Evolutionary conservation across 2,329 filamentous ascomycete genomes (phyloP).

Genomic region (Exophiala calicioides): DNA sequence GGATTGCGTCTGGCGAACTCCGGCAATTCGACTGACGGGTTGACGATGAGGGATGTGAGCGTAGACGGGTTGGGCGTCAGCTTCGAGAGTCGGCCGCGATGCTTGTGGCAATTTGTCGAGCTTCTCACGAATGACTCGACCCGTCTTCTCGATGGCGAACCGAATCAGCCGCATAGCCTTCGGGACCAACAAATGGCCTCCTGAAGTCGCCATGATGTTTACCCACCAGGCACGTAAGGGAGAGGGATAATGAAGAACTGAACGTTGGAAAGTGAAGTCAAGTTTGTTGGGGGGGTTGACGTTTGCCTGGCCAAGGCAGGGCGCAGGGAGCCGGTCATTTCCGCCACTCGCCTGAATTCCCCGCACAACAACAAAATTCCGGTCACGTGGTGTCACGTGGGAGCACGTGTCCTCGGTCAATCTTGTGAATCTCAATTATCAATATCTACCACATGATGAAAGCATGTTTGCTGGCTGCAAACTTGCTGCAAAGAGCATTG

Average conservation of each 20-base stretch:
- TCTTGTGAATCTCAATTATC: too few relatives aligned
- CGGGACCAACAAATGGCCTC: conserved; percentile 52
- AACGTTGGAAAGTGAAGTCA: conserved; percentile 4
- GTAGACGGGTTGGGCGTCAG: conserved; percentile 57
- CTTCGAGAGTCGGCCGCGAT: conserved; percentile 24
- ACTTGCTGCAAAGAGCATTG: too few relatives aligned
- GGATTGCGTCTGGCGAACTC: conserved; percentile 64
- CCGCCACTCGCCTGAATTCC: neutral
- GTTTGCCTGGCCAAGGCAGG: neutral
- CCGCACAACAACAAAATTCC: neutral
- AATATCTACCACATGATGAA: too few relatives aligned
- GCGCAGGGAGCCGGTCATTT: neutral
- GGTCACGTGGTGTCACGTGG: too few relatives aligned
- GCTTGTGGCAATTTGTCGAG: conserved; percentile 46
- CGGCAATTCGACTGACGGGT: conserved; percentile 62
- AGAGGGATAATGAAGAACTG: conserved; percentile 44
- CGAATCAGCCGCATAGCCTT: conserved; percentile 50
- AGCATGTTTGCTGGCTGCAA: too few relatives aligned
- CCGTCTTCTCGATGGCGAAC: conserved; percentile 52
- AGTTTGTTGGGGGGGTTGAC: conserved; percentile 2
- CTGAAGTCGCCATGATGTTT: conserved; percentile 48
- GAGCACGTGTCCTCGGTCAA: too few relatives aligned
- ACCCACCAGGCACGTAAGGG: conserved; percentile 24
- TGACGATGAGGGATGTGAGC: conserved; percentile 57
- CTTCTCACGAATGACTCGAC: conserved; percentile 43